phyloP scores from a whole-genome alignment of 2,329 filamentous ascomycete species.

The Aspergillus sojae region DNA sequence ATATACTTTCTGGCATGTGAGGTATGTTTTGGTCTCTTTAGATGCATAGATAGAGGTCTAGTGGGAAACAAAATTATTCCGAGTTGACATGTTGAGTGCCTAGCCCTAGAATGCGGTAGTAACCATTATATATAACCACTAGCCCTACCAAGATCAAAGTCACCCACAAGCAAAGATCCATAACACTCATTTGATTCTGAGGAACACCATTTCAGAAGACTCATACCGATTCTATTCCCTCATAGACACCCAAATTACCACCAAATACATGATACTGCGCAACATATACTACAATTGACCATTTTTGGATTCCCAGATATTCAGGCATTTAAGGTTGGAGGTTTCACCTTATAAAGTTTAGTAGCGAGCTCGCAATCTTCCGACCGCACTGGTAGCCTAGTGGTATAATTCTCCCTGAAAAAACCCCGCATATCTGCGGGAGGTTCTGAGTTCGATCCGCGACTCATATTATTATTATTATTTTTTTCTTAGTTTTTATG shows the following conservation, averaged over 20 bases:
- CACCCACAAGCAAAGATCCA: too few species aligned
- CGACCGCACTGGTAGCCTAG: not conserved
- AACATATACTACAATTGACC: not conserved
- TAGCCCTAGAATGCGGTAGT: not conserved
- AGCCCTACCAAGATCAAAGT: too few species aligned
- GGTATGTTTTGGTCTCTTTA: not conserved
- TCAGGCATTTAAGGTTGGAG: not conserved
- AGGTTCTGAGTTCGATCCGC: not conserved
- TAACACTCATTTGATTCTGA: not conserved
- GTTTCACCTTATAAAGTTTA: accelerated
- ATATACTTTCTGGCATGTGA: not conserved
- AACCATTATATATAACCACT: not conserved
- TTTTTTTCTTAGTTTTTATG: not conserved
- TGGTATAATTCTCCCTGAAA: not conserved
- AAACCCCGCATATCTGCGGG: not conserved
- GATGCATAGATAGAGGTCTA: not conserved
- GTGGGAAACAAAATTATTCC: too few species aligned
- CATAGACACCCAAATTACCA: not conserved
- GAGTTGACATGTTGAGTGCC: not conserved
- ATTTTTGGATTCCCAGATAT: not conserved
- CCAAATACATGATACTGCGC: not conserved
- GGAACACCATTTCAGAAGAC: too few species aligned
- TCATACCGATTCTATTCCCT: not conserved
- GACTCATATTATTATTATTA: not conserved
- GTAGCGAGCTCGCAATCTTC: accelerated